phyloP scores from a whole-genome alignment of 2,329 filamentous ascomycete genomes.

The Orbilia javanica region DNA sequence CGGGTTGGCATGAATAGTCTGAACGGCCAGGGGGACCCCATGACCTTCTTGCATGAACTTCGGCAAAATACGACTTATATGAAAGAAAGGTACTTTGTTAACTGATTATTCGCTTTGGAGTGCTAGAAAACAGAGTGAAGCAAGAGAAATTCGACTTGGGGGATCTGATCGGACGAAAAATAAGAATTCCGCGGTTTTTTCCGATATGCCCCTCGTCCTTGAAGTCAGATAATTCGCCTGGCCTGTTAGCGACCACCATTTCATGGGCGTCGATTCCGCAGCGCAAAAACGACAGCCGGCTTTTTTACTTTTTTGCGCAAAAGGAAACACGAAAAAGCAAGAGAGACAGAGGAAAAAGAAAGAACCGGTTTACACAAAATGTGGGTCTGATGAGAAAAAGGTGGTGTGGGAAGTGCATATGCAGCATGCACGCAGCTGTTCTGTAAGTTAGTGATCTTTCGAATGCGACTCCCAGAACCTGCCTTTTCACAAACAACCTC shows the following conservation, averaged over 20 bases:
- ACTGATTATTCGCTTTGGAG: neutral
- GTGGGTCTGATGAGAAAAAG: constrained; percentile 44
- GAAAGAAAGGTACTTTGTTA: neutral
- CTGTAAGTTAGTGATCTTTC: constrained; percentile 31
- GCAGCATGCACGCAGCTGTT: constrained; percentile 48
- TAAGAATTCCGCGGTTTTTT: constrained; percentile 42
- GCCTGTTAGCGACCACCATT: neutral
- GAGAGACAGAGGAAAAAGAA: constrained; percentile 17
- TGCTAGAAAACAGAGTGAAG: neutral
- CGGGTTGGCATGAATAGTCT: neutral
- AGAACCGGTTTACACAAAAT: constrained; percentile 26
- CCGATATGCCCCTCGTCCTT: constrained; percentile 33
- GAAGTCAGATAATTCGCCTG: constrained; percentile 36
- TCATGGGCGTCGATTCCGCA: constrained; percentile 12
- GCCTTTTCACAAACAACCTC: constrained; percentile 44
- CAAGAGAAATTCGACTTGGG: neutral
- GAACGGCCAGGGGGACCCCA: constrained; percentile 49
- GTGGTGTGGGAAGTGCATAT: constrained; percentile 57
- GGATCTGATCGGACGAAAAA: constrained; percentile 51
- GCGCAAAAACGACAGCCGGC: constrained; percentile 9
- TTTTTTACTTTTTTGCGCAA: constrained; percentile 49
- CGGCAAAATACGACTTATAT: constrained; percentile 46
- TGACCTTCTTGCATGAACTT: constrained; percentile 58
- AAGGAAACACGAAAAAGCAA: constrained; percentile 15
- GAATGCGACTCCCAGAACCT: constrained; percentile 30